These are phyloP conservation scores for Plenodomus tracheiphilus DNA, from an alignment of 2,329 filamentous ascomycete genomes.

Conservation along the genomic window DNA sequence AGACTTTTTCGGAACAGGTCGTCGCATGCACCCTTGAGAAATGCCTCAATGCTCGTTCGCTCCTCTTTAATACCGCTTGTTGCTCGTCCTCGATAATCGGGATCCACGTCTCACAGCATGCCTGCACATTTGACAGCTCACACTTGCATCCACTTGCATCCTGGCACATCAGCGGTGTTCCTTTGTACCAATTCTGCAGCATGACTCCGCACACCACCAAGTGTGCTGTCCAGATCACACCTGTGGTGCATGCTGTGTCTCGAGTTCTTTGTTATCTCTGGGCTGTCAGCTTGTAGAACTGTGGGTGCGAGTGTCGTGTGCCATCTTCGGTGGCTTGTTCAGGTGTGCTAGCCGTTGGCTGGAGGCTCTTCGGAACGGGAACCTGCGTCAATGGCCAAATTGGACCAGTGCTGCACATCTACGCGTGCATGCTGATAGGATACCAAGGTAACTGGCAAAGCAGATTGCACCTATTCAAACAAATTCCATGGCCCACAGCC, in stretches of 20 bases:
- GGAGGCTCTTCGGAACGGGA: not conserved
- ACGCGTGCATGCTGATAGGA: too few relatives aligned
- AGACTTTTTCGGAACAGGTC: constrained; percentile 3
- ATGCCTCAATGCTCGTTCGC: not conserved
- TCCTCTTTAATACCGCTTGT: not conserved
- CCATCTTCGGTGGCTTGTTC: too few relatives aligned
- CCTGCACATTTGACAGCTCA: constrained; percentile 5
- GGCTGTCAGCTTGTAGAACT: not conserved
- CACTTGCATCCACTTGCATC: constrained; percentile 3
- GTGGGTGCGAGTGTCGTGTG: not conserved
- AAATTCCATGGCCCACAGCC: not conserved
- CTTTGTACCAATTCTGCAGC: not conserved
- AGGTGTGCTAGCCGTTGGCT: not conserved
- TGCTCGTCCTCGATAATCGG: not conserved
- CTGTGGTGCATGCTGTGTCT: too few relatives aligned
- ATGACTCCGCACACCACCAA: not conserved
- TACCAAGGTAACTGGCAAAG: not conserved
- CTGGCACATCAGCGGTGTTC: not conserved
- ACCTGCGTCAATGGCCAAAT: not conserved
- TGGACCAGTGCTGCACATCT: too few relatives aligned
- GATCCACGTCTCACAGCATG: constrained; percentile 4
- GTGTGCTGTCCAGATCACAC: too few relatives aligned
- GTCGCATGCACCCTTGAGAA: constrained; percentile 1
- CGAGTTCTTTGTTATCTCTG: not conserved
- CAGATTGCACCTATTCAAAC: not conserved